Conservation (phyloP, 352 stramenopile species). For the Peronospora tabacina region DNA sequence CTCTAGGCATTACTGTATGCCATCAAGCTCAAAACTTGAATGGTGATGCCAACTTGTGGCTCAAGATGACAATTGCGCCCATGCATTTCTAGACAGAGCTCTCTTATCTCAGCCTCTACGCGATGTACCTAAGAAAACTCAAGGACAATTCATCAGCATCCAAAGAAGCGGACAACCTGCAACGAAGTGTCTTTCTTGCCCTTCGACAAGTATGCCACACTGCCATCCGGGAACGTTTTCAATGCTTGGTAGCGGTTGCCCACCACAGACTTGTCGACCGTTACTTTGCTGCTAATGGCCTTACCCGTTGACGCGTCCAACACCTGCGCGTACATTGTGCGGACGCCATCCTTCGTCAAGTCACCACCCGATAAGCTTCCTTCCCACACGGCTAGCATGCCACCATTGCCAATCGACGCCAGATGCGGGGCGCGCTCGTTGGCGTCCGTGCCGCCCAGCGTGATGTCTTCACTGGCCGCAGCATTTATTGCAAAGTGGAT, state of each 20-base stretch:
- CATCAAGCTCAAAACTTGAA: too few relatives aligned
- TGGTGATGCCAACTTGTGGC: too few relatives aligned
- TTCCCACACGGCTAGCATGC: constrained; percentile 46
- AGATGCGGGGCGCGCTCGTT: constrained; percentile 51
- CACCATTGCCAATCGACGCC: constrained; percentile 31
- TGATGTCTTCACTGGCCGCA: constrained; percentile 40
- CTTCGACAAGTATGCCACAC: constrained; percentile 47
- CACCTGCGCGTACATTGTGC: constrained; percentile 47
- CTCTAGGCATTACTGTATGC: too few relatives aligned
- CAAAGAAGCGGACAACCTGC: constrained; percentile 44
- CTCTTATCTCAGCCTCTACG: too few relatives aligned
- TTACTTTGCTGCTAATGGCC: constrained; percentile 38
- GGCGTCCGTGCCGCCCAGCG: constrained; percentile 35
- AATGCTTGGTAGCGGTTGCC: constrained; percentile 63
- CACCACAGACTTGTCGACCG: constrained; percentile 34
- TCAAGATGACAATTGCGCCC: too few relatives aligned
- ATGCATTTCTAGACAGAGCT: too few relatives aligned
- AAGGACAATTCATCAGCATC: constrained; percentile 23
- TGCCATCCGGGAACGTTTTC: constrained; percentile 42
- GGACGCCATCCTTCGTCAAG: constrained; percentile 18
- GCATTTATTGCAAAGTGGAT: constrained; percentile 51
- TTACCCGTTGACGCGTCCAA: constrained; percentile 33
- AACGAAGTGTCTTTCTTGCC: constrained; percentile 32
- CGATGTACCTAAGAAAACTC: too few relatives aligned
- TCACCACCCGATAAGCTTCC: constrained; percentile 35